Conservation (phyloP, 1,139 yeast genomes). For the Yamadazyma oceani region DNA sequence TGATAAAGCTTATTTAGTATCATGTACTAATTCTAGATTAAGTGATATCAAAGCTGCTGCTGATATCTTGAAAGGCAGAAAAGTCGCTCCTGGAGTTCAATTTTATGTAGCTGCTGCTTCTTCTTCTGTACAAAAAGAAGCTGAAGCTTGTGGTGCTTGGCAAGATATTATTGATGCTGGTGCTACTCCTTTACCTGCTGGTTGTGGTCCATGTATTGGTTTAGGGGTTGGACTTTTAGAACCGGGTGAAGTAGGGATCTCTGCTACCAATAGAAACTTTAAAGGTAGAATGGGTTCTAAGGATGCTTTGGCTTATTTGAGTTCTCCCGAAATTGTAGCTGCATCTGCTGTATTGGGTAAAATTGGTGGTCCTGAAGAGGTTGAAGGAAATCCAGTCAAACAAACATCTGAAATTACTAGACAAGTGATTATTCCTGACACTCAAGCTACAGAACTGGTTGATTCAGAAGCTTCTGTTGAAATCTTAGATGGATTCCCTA, state of each 20-base stretch:
- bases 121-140: slow-evolving; percentile 86
- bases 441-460: slow-evolving; percentile 28
- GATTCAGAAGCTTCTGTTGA: slow-evolving; percentile 53
- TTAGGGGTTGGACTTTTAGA: slow-evolving; percentile 89
- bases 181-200: slow-evolving; percentile 93
- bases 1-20: slow-evolving; percentile 94
- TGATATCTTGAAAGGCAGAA: slow-evolving; percentile 71
- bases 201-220: slow-evolving; percentile 99
- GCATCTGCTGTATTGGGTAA: slow-evolving; percentile 94
- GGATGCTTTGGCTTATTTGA: slow-evolving; percentile 92
- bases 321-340: slow-evolving; percentile 97
- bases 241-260: slow-evolving; percentile 96
- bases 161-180: slow-evolving; percentile 86
- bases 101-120: slow-evolving; percentile 98
- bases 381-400: slow-evolving; percentile 56
- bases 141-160: slow-evolving; percentile 92
- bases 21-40: slow-evolving; percentile 93
- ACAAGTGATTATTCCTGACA: slow-evolving; percentile 38
- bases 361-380: slow-evolving; percentile 90
- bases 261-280: slow-evolving; percentile 97
- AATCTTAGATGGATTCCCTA: slow-evolving; percentile 88
- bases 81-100: slow-evolving; percentile 86
- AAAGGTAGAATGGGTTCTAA: slow-evolving; percentile 99
- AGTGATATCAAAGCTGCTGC: slow-evolving; percentile 96
- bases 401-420: slow-evolving; percentile 48